phyloP scores from a whole-genome alignment of 2,329 filamentous ascomycete genomes.

The Microcera coccophila region DNA sequence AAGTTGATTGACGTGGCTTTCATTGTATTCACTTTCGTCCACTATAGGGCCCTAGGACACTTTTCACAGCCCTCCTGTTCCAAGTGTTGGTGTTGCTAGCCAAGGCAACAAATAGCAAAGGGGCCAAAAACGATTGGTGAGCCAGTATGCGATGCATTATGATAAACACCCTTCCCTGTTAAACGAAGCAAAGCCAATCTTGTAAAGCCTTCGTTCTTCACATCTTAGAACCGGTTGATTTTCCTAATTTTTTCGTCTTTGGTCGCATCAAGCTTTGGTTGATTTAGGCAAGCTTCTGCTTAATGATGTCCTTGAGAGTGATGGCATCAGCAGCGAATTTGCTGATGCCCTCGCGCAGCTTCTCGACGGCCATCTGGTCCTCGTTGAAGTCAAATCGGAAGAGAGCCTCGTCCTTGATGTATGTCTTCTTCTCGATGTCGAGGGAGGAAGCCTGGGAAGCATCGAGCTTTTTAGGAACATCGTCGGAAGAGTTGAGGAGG shows the following conservation, averaged over 20 bases:
- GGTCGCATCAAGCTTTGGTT: slow-evolving; percentile 3
- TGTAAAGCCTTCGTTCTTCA: too few species aligned
- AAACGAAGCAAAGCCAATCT: too few species aligned
- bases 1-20: too few species aligned
- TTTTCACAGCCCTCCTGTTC: too few species aligned
- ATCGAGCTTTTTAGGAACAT: slow-evolving; percentile 91
- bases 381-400: slow-evolving; percentile 99
- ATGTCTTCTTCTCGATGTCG: slow-evolving; percentile 81
- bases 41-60: too few species aligned
- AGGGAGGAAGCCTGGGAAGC: slow-evolving; percentile 60
- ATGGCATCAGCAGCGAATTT: slow-evolving; percentile 96
- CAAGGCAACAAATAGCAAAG: too few species aligned
- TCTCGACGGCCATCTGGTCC: slow-evolving; percentile 98
- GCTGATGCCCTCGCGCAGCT: slow-evolving; percentile 98
- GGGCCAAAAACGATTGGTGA: too few species aligned
- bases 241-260: neutral
- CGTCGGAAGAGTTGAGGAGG: slow-evolving; percentile 75
- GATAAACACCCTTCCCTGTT: too few species aligned
- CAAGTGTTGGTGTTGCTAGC: too few species aligned
- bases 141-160: too few species aligned
- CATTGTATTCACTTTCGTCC: too few species aligned
- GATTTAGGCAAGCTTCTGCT: slow-evolving; percentile 68
- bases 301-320: slow-evolving; percentile 88
- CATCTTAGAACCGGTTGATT: too few species aligned
- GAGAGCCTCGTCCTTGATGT: slow-evolving; percentile 80